Evolutionary conservation across 108 stramenopile species (phyloP), one percentile per base, ranked within the genome.

Genomic region (Skeletonema potamos): DNA sequence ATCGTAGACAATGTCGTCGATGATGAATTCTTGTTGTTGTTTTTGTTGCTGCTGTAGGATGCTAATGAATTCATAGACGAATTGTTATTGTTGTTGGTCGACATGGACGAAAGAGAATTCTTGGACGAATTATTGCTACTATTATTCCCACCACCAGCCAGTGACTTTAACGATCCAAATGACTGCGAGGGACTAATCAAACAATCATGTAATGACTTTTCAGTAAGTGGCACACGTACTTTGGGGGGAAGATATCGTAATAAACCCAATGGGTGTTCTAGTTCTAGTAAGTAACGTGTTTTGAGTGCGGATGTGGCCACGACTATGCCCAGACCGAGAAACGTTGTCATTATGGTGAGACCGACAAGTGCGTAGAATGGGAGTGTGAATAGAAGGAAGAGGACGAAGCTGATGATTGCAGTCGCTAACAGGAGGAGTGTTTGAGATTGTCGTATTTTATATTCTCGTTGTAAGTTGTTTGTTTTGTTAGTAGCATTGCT

Each of bases 191-290:
- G 68, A 36, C 68, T 41, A 51, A 51, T 51, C 2, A 70, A n/a
- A 30, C 57, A 58, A 28, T 59, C 58, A 46, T 70, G 57, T 24
- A 70, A 33, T 24, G 58, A 59, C 17, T 59, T 58, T n/a, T 70
- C 41, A 3, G 27, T 30, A 0, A 70, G 37, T 12, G 39, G 39
- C 24, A 37, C 24, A 13, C 58, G 22, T 7, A 59, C 41, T 15
- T 36, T 44, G 13, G 15, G 27, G 6, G 68, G 68, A 2, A 70
- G 26, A 18, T 59, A 56, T 6, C 58, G 27, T 7, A 70, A 20
- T 39, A 70, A 70, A 39, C 68, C 68, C 58, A 70, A 7, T 8
- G 68, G 68, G 46, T 70, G 68, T 51, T 60, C 39, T 22, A 70
- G 28, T 55, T 70, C 58, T 6, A 70, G 10, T 5, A 34, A 5